Evolutionary conservation across 345 rosid genomes (phyloP).

Genomic region (Hypericum perforatum): DNA sequence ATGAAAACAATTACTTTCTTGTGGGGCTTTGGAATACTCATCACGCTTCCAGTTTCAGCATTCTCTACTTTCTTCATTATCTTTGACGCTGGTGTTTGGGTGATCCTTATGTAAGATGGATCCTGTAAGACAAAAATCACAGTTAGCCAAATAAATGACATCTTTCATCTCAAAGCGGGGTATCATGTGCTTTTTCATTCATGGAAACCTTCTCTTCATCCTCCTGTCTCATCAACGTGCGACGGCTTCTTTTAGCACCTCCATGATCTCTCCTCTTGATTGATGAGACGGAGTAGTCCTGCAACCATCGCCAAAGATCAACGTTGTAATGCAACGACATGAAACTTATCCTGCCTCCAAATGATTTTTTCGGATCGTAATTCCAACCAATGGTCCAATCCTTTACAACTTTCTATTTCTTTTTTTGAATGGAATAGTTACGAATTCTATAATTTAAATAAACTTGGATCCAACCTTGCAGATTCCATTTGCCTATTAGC

Average conservation of each 20-base stretch:
- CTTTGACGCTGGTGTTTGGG: conserved; percentile 56
- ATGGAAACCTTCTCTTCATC: conserved; percentile 39
- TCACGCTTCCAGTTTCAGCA: conserved; percentile 34
- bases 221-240: conserved; percentile 20
- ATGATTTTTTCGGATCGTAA: too few relatives aligned
- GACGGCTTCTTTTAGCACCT: conserved; percentile 34
- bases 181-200: conserved; percentile 6
- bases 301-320: not conserved
- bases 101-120: conserved; percentile 32
- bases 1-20: conserved; percentile 80
- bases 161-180: not conserved
- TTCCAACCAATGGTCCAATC: too few relatives aligned
- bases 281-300: conserved; percentile 61
- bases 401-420: too few relatives aligned
- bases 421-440: too few relatives aligned
- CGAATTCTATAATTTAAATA: too few relatives aligned
- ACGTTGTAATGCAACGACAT: not conserved
- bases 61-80: conserved; percentile 43
- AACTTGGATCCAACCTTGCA: too few relatives aligned
- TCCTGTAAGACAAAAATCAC: conserved; percentile 28
- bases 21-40: conserved; percentile 50
- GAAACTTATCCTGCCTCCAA: not conserved
- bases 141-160: not conserved
- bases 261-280: conserved; percentile 40
- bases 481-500: too few relatives aligned